These are phyloP conservation scores for Drechslerella dactyloides DNA, from an alignment of 2,329 filamentous ascomycete species.

Conservation along the genomic window DNA sequence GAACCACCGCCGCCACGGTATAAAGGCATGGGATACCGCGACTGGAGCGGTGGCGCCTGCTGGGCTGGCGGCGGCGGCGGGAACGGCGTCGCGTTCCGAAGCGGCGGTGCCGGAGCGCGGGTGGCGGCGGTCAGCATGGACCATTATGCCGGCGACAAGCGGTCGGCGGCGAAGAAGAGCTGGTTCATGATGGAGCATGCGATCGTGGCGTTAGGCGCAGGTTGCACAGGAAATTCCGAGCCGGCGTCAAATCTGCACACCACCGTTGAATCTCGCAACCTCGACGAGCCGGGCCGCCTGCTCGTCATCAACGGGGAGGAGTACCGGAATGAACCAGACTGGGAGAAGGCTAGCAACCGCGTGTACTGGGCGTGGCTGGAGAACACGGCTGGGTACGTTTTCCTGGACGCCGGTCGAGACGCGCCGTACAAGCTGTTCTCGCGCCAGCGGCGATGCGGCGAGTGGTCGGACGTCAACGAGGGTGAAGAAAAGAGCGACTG, in stretches of 20 bases:
- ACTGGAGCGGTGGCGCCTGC: slow-evolving; percentile 44
- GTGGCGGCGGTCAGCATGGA: slow-evolving; percentile 42
- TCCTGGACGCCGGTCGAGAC: slow-evolving; percentile 24
- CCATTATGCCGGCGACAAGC: slow-evolving; percentile 23
- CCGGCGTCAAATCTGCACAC: slow-evolving; percentile 27
- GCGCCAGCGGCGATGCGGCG: slow-evolving; percentile 15
- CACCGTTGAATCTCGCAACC: slow-evolving; percentile 33
- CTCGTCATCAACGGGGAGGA: slow-evolving; percentile 28
- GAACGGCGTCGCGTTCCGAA: slow-evolving; percentile 17
- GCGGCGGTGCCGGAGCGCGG: slow-evolving; percentile 15
- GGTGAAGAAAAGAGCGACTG: slow-evolving; percentile 10
- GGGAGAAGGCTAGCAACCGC: slow-evolving; percentile 10
- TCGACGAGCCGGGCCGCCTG: slow-evolving; percentile 4
- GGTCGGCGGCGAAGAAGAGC: slow-evolving; percentile 28
- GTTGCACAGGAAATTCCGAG: slow-evolving; percentile 3
- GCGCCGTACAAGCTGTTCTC: slow-evolving; percentile 14
- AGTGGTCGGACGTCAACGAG: slow-evolving; percentile 27
- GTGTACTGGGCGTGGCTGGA: slow-evolving; percentile 42
- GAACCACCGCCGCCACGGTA: slow-evolving; percentile 20
- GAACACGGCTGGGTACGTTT: slow-evolving; percentile 42
- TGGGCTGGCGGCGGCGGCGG: slow-evolving; percentile 40
- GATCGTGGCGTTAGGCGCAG: slow-evolving; percentile 37
- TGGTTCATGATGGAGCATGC: slow-evolving; percentile 48
- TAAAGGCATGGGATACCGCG: slow-evolving; percentile 34
- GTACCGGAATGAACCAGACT: not conserved